A percentile compares a stretch with the other conserved stretches of the same genome.
Evolutionary conservation across 2,329 filamentous ascomycete species (phyloP).

Genomic region (Pyrenophora tritici-repentis): DNA sequence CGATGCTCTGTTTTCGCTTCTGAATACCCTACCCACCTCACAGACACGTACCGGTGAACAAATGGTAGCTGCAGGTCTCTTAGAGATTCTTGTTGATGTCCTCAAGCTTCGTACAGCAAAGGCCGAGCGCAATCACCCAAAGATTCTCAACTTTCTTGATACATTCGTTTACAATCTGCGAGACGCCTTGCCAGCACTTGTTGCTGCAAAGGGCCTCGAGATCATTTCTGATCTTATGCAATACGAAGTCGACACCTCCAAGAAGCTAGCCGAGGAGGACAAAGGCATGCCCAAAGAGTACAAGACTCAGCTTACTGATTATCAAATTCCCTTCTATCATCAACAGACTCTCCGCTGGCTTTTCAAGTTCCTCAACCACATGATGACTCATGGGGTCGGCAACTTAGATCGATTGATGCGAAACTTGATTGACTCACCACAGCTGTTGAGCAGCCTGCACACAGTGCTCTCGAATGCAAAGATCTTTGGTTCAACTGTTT

Average conservation of each 20-base stretch:
- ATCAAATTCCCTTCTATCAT: slow-evolving; percentile 88
- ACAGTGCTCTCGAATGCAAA: slow-evolving; percentile 79
- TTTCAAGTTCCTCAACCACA: slow-evolving; percentile 93
- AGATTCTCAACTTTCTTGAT: slow-evolving; percentile 85
- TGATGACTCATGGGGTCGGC: slow-evolving; percentile 81
- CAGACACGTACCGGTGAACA: slow-evolving; percentile 76
- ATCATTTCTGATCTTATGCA: slow-evolving; percentile 87
- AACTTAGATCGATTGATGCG: slow-evolving; percentile 89
- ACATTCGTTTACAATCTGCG: slow-evolving; percentile 83
- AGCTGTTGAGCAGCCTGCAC: slow-evolving; percentile 77
- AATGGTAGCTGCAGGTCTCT: slow-evolving; percentile 84
- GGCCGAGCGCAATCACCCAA: slow-evolving; percentile 81
- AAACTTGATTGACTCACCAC: slow-evolving; percentile 92
- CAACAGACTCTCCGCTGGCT: slow-evolving; percentile 93
- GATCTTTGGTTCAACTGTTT: slow-evolving; percentile 88
- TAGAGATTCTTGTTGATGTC: slow-evolving; percentile 88
- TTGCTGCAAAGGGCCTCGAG: slow-evolving; percentile 81
- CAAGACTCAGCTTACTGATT: slow-evolving; percentile 84
- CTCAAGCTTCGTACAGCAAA: slow-evolving; percentile 80
- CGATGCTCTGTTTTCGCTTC: slow-evolving; percentile 83
- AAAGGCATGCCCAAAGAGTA: slow-evolving; percentile 73
- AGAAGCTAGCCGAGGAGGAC: slow-evolving; percentile 68
- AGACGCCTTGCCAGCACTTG: slow-evolving; percentile 82
- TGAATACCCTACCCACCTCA: slow-evolving; percentile 75
- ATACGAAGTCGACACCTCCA: slow-evolving; percentile 73